phyloP scores from a whole-genome alignment of 495 filamentous ascomycete species.

The Monascus purpureus region DNA sequence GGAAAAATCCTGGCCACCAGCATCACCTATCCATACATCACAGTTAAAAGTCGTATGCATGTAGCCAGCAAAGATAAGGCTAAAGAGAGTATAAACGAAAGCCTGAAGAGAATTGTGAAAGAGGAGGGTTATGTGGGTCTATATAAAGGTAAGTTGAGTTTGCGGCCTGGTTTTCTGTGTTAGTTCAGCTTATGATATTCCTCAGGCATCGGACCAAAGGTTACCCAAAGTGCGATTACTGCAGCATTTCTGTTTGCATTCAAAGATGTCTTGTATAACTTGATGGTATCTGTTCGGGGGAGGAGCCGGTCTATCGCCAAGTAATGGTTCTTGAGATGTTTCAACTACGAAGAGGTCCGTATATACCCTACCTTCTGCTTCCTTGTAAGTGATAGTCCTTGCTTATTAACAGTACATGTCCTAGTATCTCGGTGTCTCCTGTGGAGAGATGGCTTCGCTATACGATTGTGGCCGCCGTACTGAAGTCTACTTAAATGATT shows the following conservation, averaged over 20 bases:
- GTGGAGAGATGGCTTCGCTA: too few relatives aligned
- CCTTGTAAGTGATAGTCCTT: too few relatives aligned
- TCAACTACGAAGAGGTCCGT: too few relatives aligned
- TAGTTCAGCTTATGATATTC: conserved; percentile 5
- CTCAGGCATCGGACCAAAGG: conserved; percentile 81
- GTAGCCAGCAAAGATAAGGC: conserved; percentile 56
- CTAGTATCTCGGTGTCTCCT: too few relatives aligned
- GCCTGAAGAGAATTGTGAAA: conserved; percentile 60
- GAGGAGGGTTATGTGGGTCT: conserved; percentile 83
- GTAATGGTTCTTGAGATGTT: too few relatives aligned
- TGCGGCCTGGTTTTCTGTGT: not conserved
- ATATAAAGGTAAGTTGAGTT: conserved; percentile 67
- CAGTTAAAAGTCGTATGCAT: conserved; percentile 93
- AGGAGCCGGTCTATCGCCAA: conserved; percentile 27
- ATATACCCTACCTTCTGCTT: too few relatives aligned
- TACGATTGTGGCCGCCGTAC: too few relatives aligned
- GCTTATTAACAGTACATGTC: too few relatives aligned
- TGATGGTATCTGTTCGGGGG: conserved; percentile 41
- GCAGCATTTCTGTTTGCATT: conserved; percentile 96
- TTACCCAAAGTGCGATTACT: conserved; percentile 90
- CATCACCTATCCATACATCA: conserved; percentile 97
- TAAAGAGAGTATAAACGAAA: conserved; percentile 59
- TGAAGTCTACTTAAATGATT: too few relatives aligned
- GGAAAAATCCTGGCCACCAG: conserved; percentile 89
- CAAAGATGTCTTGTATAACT: conserved; percentile 73